phyloP scores from a whole-genome alignment of 257 asterid genomes.

The Ligustrum vulgare region DNA sequence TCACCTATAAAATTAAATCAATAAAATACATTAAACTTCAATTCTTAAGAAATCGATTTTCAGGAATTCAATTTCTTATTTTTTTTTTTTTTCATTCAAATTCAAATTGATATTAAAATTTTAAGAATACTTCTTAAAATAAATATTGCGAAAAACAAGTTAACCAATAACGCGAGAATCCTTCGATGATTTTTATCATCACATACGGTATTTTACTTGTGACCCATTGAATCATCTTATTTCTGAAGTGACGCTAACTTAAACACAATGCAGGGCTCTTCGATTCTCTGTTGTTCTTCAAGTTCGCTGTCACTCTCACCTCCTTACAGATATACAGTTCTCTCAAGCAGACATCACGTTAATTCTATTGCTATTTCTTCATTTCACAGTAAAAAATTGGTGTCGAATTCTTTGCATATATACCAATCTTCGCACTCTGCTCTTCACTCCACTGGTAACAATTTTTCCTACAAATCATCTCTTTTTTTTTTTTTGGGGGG shows the following conservation, averaged over 20 bases:
- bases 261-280: conserved; percentile 45
- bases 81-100: too few species aligned
- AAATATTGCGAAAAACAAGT: too few species aligned
- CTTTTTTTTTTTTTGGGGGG: background rate
- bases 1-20: too few species aligned
- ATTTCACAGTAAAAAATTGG: conserved; percentile 30
- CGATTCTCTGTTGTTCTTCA: conserved; percentile 44
- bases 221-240: background rate
- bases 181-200: conserved; percentile 4
- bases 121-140: too few species aligned
- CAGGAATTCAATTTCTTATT: too few species aligned
- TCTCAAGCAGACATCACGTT: conserved; percentile 24
- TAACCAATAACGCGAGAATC: too few species aligned
- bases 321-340: conserved; percentile 18
- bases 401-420: conserved; percentile 23
- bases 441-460: conserved; percentile 44
- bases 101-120: too few species aligned
- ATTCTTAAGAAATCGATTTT: too few species aligned
- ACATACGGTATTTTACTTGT: background rate
- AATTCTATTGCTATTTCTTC: conserved; percentile 19
- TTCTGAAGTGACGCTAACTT: background rate
- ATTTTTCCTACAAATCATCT: conserved; percentile 2
- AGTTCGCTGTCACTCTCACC: conserved; percentile 26
- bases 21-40: too few species aligned
- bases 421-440: conserved; percentile 28